Evolutionary conservation across 176 grass and related monocot species (phyloP).

Genomic region (Luzula sylvatica): DNA sequence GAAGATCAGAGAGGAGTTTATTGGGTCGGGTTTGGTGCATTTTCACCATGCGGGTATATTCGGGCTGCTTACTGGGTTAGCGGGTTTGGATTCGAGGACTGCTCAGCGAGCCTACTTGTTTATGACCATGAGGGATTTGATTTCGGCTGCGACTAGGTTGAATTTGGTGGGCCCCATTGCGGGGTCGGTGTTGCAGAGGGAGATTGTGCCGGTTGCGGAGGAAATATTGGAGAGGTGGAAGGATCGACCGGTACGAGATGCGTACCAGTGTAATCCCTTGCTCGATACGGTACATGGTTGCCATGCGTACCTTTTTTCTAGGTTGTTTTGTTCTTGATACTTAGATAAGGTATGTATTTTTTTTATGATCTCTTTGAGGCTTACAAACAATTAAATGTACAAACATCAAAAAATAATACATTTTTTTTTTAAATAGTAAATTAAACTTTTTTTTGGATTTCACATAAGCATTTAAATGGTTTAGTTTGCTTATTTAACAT

Average conservation of each 20-base stretch:
- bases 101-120: constrained; percentile 64
- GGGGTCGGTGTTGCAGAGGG: constrained; percentile 68
- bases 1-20: constrained; percentile 29
- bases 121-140: constrained; percentile 70
- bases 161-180: constrained; percentile 79
- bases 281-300: constrained; percentile 65
- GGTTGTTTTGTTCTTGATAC: constrained; percentile 68
- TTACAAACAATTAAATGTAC: too few species aligned
- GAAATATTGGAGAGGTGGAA: constrained; percentile 52
- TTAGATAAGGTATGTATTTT: constrained; percentile 1
- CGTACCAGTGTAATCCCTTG: constrained; percentile 51
- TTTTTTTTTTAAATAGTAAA: too few species aligned
- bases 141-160: constrained; percentile 68
- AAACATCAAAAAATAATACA: too few species aligned
- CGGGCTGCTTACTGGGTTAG: constrained; percentile 53
- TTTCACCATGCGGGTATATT: constrained; percentile 72
- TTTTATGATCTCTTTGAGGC: too few species aligned
- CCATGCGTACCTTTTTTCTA: constrained; percentile 77
- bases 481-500: too few species aligned
- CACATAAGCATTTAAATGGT: too few species aligned
- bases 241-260: constrained; percentile 47
- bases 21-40: constrained; percentile 35
- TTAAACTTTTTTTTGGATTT: too few species aligned
- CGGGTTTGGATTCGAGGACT: constrained; percentile 44
- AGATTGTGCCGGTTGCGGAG: constrained; percentile 53